Evolutionary conservation across 2,329 filamentous ascomycete species (phyloP).

Genomic region (Colletotrichum caudatum): DNA sequence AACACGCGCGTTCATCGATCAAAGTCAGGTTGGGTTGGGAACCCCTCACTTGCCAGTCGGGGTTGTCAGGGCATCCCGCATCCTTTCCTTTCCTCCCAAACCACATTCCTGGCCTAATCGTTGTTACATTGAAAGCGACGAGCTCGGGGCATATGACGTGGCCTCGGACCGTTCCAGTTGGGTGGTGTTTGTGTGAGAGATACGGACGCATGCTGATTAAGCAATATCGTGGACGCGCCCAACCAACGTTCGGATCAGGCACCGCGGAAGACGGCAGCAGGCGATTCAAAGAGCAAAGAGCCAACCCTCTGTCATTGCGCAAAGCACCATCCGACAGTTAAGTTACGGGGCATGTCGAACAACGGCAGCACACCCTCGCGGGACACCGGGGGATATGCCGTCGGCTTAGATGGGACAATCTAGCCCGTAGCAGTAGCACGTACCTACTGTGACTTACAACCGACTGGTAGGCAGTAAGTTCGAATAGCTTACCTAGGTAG

Average conservation of each 20-base stretch:
- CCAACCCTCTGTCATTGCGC: background rate
- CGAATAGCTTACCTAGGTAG: too few relatives aligned
- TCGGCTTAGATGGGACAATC: slow-evolving; percentile 30
- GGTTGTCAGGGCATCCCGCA: slow-evolving; percentile 22
- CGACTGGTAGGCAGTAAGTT: too few relatives aligned
- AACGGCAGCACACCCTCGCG: slow-evolving; percentile 28
- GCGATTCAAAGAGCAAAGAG: background rate
- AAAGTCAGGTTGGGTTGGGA: slow-evolving; percentile 7
- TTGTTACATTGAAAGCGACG: slow-evolving; percentile 5
- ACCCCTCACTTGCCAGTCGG: slow-evolving; percentile 15
- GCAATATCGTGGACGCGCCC: background rate
- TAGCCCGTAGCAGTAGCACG: slow-evolving; percentile 1
- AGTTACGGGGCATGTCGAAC: background rate
- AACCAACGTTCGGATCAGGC: slow-evolving; percentile 14
- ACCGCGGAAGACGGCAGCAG: slow-evolving; percentile 16
- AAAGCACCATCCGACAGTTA: slow-evolving; percentile 4
- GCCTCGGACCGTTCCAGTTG: background rate
- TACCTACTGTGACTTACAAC: background rate
- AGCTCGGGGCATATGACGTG: slow-evolving; percentile 33
- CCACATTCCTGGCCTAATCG: background rate
- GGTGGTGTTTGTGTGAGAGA: slow-evolving; percentile 12
- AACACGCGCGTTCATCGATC: background rate
- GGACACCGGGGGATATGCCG: slow-evolving; percentile 10
- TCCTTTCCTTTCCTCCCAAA: background rate
- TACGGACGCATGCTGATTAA: slow-evolving; percentile 2